Base-by-base conservation (phyloP, 352 stramenopile genomes). In the Globisporangium iwayamae region DNA sequence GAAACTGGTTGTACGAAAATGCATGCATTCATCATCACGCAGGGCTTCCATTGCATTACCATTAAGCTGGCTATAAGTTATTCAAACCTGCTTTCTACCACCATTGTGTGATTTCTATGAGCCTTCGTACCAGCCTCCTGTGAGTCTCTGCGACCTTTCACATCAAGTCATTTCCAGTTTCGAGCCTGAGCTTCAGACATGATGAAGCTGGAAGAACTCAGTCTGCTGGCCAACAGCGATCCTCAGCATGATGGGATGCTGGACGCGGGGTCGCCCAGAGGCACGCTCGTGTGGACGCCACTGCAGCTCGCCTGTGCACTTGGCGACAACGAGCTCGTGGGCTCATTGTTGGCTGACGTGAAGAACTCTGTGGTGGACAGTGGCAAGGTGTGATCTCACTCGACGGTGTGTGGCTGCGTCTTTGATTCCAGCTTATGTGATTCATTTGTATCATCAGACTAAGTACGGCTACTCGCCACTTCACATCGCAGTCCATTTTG, bases 291-390 rank as follows among this genome's bases (percentile, higher is more conserved):
- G 9, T 94, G 86, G 86, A 92, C 86, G 59, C 72, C 84, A 18
- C 69, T 95, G 41, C 83, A 93, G 56, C 90, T 85, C n/a, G 84
- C 81, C 2, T 89, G 81, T 54, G 83, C 87, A 0, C n/a, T 87
- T 18, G 87, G 84, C n/a, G 73, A 92, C 62, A 51, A 72, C 1
- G 68, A 74, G 30, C 68, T 89, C 36, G 70, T 76, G 10, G 54
- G 43, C 1, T 65, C 83, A 34, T 47, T 89, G 34, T 59, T 90
- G 20, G 25, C 67, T 18, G 65, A 65, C 34, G 20, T 25, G 8
- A 54, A 57, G 13, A 56, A 75, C 57, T 30, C 8, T 28, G n/a
- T 18, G 43, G 3, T 28, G 11, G 47, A 60, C 13, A 56, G 47
- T 41, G 68, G 65, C 2, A 48, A 70, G 13, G 64, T 67, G 22